phyloP scores from a whole-genome alignment of 2,329 filamentous ascomycete genomes.

The Paracorniculantispora psalliotae region DNA sequence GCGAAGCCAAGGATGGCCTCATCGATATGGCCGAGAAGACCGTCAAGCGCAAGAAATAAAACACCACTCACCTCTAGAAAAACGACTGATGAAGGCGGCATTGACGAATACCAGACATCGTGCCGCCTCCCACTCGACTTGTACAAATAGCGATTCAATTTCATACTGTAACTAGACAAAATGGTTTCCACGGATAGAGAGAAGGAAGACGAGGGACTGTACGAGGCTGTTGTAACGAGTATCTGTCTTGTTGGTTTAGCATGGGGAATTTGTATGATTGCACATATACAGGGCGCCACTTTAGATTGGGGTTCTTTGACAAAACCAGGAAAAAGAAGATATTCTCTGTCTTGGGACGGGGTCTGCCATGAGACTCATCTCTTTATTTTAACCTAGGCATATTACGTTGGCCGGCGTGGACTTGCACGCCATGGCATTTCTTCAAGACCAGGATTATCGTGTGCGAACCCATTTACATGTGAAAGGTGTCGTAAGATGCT shows the following conservation, averaged over 20 bases:
- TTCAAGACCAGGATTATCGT: neutral
- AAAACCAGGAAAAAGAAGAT: neutral
- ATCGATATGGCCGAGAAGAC: conserved; percentile 94
- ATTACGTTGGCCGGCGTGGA: neutral
- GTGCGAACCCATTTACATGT: neutral
- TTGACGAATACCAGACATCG: conserved; percentile 1
- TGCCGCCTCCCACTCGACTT: conserved; percentile 1
- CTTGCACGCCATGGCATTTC: neutral
- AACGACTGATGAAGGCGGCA: conserved; percentile 9
- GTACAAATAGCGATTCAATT: conserved; percentile 17
- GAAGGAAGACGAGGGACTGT: neutral
- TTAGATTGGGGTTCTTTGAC: conserved; percentile 1
- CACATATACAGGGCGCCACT: conserved; percentile 2
- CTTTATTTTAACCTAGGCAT: neutral
- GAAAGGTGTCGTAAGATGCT: neutral
- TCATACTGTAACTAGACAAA: neutral
- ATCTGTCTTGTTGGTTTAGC: neutral
- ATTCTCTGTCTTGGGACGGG: neutral
- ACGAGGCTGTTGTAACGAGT: neutral
- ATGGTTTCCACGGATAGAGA: neutral
- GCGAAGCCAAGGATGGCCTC: conserved; percentile 86
- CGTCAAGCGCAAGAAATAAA: conserved; percentile 77
- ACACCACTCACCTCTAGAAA: neutral
- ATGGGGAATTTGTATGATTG: conserved; percentile 3
- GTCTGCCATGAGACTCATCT: neutral